Base-by-base conservation (phyloP, 805 yeast species). In the Cyberlindnera americana region DNA sequence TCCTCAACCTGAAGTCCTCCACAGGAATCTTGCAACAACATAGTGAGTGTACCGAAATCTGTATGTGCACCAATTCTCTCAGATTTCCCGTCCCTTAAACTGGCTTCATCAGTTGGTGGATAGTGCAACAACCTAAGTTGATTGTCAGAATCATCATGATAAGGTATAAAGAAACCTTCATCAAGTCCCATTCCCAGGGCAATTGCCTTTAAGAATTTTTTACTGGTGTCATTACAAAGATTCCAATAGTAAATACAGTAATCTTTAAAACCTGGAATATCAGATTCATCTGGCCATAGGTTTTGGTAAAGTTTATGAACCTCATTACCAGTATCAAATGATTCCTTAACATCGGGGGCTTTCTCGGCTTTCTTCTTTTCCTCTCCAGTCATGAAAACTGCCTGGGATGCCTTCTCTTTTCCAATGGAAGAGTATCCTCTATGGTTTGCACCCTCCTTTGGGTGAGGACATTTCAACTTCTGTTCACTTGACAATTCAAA, bases 1-100 rank as follows among this genome's bases (percentile, higher is more conserved):
- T 41, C 36, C 35, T 53, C 56, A 19, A 53, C 59, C 33, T 54
- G 52, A 6, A 54, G 38, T 2, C 58, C 58, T 12, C 58, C 60
- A 40, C 53, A 46, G 18, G 33, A 36, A 33, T 55, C 60, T 39
- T 55, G 60, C 4, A 52, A 30, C 13, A 53, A 26, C 53, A 55
- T 49, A 0, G 58, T 55, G 11, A 55, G 23, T 9, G 58, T 53
- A 14, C 58, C 60, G 33, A 50, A 52, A 30, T 55, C 60, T 2
- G 58, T 55, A 19, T 55, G 59, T 4, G 58, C 57, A 12, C 53
- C 58, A 21, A 55, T 53, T 44, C 58, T 49, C 32, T 55, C 59
- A 5, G 56, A 35, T 29, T 46, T 52, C 2, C 55, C 54, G 2
- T 23, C 29, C 33, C 41, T 41, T 37, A 54, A 30, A 11, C 37